A percentile compares a stretch with the other conserved stretches of the same genome.
Evolutionary conservation across 2,329 filamentous ascomycete genomes (phyloP).

Genomic region (Pseudocercospora macadamiae): DNA sequence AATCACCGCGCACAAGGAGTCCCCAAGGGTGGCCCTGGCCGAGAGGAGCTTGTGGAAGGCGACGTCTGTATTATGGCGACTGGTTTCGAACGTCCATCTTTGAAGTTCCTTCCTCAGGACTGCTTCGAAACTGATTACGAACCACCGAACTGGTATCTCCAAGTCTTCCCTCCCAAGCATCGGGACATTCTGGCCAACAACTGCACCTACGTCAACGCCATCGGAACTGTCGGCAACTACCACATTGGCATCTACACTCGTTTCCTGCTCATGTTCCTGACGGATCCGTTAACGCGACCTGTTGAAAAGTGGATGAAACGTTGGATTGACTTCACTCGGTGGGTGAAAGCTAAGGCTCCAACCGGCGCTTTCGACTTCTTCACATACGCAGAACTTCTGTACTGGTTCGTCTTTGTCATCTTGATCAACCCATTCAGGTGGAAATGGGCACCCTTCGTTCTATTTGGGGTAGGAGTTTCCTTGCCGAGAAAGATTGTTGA

Average conservation of each 20-base stretch:
- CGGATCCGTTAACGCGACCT: conserved; percentile 75
- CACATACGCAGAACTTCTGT: conserved; percentile 80
- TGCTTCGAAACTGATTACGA: conserved; percentile 73
- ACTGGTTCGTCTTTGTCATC: conserved; percentile 83
- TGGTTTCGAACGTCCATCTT: conserved; percentile 73
- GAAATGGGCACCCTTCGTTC: conserved; percentile 87
- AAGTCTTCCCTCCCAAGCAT: conserved; percentile 78
- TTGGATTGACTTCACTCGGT: conserved; percentile 82
- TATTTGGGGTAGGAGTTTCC: conserved; percentile 71
- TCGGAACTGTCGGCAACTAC: conserved; percentile 82
- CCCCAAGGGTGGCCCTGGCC: conserved; percentile 73
- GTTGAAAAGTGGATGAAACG: conserved; percentile 74
- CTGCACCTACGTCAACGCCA: conserved; percentile 78
- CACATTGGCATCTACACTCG: conserved; percentile 89
- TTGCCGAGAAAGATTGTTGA: conserved; percentile 69
- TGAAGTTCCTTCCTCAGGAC: conserved; percentile 73
- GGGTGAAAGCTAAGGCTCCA: conserved; percentile 70
- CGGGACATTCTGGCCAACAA: conserved; percentile 79
- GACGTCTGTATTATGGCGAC: conserved; percentile 85
- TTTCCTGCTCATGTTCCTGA: conserved; percentile 82
- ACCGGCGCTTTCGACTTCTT: conserved; percentile 86
- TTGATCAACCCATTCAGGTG: conserved; percentile 81
- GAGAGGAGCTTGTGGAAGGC: conserved; percentile 65
- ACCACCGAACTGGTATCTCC: conserved; percentile 86
- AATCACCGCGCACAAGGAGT: conserved; percentile 72